Conservation (phyloP, 225 moss, liverwort and hornwort genomes). For the Physcomitrium patens region DNA sequence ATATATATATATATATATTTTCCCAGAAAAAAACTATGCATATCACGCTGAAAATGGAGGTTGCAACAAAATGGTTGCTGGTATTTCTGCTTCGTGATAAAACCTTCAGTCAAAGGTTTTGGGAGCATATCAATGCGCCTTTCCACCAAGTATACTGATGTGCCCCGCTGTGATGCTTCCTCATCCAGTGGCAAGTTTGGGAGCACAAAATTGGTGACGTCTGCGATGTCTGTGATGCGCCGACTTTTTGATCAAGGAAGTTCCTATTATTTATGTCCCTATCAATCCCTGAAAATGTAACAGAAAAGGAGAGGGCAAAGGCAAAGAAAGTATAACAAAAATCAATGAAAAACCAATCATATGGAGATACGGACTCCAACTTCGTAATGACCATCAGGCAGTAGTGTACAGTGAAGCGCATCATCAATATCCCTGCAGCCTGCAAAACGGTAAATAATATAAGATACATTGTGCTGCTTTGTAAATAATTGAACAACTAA, state of each 20-base stretch:
- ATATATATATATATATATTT: too few relatives aligned
- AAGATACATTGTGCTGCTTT: slow-evolving; percentile 5
- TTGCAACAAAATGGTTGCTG: slow-evolving; percentile 6
- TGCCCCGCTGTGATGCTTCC: slow-evolving; percentile 95
- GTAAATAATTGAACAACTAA: slow-evolving; percentile 7
- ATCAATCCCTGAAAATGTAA: slow-evolving; percentile 1
- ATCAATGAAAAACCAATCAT: background rate
- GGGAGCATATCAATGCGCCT: slow-evolving; percentile 99
- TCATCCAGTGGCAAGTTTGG: slow-evolving; percentile 89
- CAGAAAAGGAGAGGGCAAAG: slow-evolving; percentile 5
- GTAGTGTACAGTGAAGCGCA: slow-evolving; percentile 86
- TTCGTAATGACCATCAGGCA: slow-evolving; percentile 83
- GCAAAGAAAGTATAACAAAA: background rate
- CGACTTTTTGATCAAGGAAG: slow-evolving; percentile 57
- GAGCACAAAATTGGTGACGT: slow-evolving; percentile 97
- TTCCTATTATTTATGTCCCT: slow-evolving; percentile 11
- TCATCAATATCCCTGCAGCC: slow-evolving; percentile 99
- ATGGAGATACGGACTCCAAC: slow-evolving; percentile 99
- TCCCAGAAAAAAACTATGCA: background rate
- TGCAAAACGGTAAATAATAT: slow-evolving; percentile 46
- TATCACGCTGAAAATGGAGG: background rate
- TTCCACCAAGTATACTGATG: slow-evolving; percentile 98
- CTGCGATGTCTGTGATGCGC: slow-evolving; percentile 82
- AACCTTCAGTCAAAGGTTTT: slow-evolving; percentile 97
- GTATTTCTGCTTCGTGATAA: slow-evolving; percentile 19